Base-by-base conservation (phyloP, 192 early-diverging fungal genomes). In the Chytriomyces confervae region DNA sequence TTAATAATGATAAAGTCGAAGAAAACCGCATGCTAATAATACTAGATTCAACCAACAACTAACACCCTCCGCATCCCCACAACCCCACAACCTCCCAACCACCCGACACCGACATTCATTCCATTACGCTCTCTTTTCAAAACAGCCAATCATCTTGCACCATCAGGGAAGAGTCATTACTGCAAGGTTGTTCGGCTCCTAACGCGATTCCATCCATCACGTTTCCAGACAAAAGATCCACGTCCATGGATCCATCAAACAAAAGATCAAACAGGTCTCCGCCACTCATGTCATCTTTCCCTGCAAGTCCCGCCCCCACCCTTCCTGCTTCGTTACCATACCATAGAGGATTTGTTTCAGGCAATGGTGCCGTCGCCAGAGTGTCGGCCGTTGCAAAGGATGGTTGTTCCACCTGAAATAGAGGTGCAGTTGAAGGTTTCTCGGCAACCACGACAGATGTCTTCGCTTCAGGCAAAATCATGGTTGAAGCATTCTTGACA, bases 161-260 rank as follows among this genome's bases (percentile, higher is more conserved):
- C 50, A 16, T 13, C 8, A 49, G 5, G 27, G 50, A 48, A 60
- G n/a, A 9, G 11, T 60, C 70, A 9, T 18, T 23, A n/a, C 51
- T 43, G 36, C 36, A 3, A 36, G 36, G 36, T 36, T 36, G 36
- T 4, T 36, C 36, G 36, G 36, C 36, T 36, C 36, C 36, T 4
- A 36, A 36, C 36, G 36, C 36, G 36, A 36, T 36, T 36, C 36
- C 36, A 36, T 36, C 36, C 36, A 36, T 36, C 36, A 36, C 36
- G 36, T 36, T 36, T 36, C 36, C 36, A 36, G 36, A 36, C 36
- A 36, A 36, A 36, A 36, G 36, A 36, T 36, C 36, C 49, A 72
- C 23, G 29, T 75, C 72, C 72, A 75, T 75, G 44, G 72, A 36
- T 45, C 62, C 46, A 62, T 75, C 62, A 63, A 75, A 75, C 18